Evolutionary conservation across 2,329 filamentous ascomycete species (phyloP).

Genomic region (Penicillium sp.): DNA sequence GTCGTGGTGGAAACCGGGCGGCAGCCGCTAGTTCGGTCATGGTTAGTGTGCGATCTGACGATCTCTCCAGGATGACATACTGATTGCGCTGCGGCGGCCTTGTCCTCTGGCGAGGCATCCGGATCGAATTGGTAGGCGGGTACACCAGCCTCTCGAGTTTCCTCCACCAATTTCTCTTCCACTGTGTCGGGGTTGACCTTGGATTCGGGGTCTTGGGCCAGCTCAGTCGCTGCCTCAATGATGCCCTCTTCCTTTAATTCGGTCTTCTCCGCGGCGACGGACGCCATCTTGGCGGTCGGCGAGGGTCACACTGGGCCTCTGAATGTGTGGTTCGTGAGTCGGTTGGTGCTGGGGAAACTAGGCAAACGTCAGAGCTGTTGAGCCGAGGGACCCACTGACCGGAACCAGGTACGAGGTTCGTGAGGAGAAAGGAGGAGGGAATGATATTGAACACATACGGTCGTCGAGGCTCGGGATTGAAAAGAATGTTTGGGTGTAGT

Average conservation of each 20-base stretch:
- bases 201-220: slow-evolving; percentile 60
- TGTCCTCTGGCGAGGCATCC: slow-evolving; percentile 76
- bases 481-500: neutral
- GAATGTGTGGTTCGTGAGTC: neutral
- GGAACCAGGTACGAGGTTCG: neutral
- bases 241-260: slow-evolving; percentile 82
- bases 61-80: slow-evolving; percentile 53
- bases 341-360: neutral
- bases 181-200: slow-evolving; percentile 67
- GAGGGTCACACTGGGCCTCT: neutral
- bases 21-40: slow-evolving; percentile 52
- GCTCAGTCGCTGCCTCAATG: slow-evolving; percentile 65
- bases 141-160: slow-evolving; percentile 75
- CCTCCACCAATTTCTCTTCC: slow-evolving; percentile 69
- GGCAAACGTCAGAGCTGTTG: neutral
- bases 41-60: neutral
- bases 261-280: slow-evolving; percentile 35
- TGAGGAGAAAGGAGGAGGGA: neutral
- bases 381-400: neutral
- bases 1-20: slow-evolving; percentile 60
- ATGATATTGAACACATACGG: neutral
- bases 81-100: slow-evolving; percentile 72
- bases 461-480: neutral
- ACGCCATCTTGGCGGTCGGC: slow-evolving; percentile 29
- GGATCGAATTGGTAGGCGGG: slow-evolving; percentile 84